Conservation (phyloP, 306 rosid species). For the Prunus kanzakura region DNA sequence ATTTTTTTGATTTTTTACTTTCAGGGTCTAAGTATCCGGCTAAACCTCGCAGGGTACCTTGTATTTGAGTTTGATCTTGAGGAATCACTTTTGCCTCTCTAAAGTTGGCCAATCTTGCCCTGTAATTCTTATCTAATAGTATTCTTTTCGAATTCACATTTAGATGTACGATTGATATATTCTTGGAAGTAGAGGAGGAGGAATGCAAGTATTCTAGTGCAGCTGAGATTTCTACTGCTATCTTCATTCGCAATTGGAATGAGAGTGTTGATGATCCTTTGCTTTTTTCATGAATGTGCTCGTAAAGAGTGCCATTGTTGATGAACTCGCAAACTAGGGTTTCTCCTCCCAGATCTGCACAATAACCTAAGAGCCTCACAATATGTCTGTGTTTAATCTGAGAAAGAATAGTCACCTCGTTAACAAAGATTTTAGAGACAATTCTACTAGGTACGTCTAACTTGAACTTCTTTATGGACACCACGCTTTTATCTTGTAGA, state of each 20-base stretch:
- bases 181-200: neutral
- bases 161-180: neutral
- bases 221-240: slow-evolving; percentile 13
- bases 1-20: too few species aligned
- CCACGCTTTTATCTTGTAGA: neutral
- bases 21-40: neutral
- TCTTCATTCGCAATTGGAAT: slow-evolving; percentile 18
- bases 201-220: slow-evolving; percentile 16
- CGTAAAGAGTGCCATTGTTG: slow-evolving; percentile 4
- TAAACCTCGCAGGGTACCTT: neutral
- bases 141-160: neutral
- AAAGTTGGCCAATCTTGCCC: neutral
- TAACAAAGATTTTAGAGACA: neutral
- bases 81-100: neutral
- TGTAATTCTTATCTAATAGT: neutral
- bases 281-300: neutral
- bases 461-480: slow-evolving; percentile 16
- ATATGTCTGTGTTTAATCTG: slow-evolving; percentile 18
- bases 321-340: slow-evolving; percentile 11
- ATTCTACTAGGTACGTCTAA: neutral
- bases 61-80: neutral
- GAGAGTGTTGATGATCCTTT: neutral
- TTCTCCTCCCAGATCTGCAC: neutral
- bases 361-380: slow-evolving; percentile 14
- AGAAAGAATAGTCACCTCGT: slow-evolving; percentile 12